Conservation (phyloP, 225 moss, liverwort and hornwort species). For the Antitrichia curtipendula region DNA sequence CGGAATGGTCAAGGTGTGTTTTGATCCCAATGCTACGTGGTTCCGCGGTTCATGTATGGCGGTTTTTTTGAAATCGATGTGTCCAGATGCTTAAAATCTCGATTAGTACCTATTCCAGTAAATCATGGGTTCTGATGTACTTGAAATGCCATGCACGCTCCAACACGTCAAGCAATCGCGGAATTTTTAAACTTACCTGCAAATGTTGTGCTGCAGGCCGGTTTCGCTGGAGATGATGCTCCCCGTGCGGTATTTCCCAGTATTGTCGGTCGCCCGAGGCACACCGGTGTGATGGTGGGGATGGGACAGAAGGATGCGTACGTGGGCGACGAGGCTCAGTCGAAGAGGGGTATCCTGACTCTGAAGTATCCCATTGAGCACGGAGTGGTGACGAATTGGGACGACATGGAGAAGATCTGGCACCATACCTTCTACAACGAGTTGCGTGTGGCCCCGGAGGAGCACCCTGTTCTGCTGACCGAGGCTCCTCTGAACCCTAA, state of each 20-base stretch:
- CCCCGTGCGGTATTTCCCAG: slow-evolving; percentile 90
- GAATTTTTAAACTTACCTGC: not conserved
- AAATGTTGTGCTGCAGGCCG: slow-evolving; percentile 32
- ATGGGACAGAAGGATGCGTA: slow-evolving; percentile 56
- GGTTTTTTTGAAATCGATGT: not conserved
- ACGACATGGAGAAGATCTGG: slow-evolving; percentile 78
- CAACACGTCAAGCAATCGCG: not conserved
- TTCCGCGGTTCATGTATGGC: too few relatives aligned
- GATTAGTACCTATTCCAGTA: too few relatives aligned
- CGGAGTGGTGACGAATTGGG: slow-evolving; percentile 71
- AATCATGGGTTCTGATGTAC: too few relatives aligned
- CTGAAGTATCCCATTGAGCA: slow-evolving; percentile 68
- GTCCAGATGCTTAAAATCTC: not conserved
- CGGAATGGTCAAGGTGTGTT: slow-evolving; percentile 48
- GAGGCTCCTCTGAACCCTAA: slow-evolving; percentile 65
- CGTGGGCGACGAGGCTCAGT: slow-evolving; percentile 65
- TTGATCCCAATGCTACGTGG: not conserved
- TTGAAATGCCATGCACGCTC: too few relatives aligned
- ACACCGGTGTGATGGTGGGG: slow-evolving; percentile 64
- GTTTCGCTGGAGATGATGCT: slow-evolving; percentile 94
- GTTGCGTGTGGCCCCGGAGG: slow-evolving; percentile 59
- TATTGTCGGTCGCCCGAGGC: slow-evolving; percentile 78
- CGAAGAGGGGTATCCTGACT: slow-evolving; percentile 59
- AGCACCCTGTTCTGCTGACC: slow-evolving; percentile 55
- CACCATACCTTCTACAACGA: slow-evolving; percentile 56